Evolutionary conservation across 1,284 basidiomycete genomes (phyloP).

Genomic region (Marasmius tenuissimus): DNA sequence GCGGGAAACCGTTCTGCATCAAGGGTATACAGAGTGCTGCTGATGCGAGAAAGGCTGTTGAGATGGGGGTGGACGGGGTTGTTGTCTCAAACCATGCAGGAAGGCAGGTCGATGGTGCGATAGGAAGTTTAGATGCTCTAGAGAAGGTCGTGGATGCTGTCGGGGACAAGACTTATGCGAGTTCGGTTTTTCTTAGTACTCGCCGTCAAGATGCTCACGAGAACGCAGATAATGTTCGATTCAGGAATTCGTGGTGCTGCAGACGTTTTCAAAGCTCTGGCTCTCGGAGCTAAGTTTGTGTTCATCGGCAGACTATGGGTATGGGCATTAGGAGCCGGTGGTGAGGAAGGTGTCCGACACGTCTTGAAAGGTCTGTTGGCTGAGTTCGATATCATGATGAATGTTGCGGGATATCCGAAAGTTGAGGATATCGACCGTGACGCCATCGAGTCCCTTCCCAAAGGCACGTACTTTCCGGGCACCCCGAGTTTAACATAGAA

Average conservation of each 20-base stretch:
- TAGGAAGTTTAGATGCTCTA: conserved; percentile 52
- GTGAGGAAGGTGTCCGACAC: conserved; percentile 48
- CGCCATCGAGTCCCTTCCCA: not conserved
- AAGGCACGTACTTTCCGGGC: too few relatives aligned
- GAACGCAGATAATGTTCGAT: conserved; percentile 51
- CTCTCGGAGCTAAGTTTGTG: conserved; percentile 47
- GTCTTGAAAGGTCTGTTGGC: conserved; percentile 62
- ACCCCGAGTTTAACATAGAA: too few relatives aligned
- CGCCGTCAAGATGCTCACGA: not conserved
- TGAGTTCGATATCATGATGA: conserved; percentile 60
- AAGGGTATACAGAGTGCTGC: conserved; percentile 56
- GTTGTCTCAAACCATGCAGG: conserved; percentile 64
- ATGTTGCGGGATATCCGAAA: conserved; percentile 45
- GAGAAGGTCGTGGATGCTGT: conserved; percentile 54
- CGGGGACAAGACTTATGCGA: conserved; percentile 32
- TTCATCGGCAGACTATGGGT: conserved; percentile 47
- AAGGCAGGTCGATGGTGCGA: conserved; percentile 59
- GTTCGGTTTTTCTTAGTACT: not conserved
- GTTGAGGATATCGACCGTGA: conserved; percentile 22
- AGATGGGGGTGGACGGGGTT: conserved; percentile 57
- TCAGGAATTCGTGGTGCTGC: conserved; percentile 56
- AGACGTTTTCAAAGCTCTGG: conserved; percentile 60
- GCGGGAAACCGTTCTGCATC: conserved; percentile 51
- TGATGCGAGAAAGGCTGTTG: conserved; percentile 49
- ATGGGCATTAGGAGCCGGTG: conserved; percentile 53